Conservation (phyloP, 768 basidiomycete genomes). For the Psilocybe tampanensis region DNA sequence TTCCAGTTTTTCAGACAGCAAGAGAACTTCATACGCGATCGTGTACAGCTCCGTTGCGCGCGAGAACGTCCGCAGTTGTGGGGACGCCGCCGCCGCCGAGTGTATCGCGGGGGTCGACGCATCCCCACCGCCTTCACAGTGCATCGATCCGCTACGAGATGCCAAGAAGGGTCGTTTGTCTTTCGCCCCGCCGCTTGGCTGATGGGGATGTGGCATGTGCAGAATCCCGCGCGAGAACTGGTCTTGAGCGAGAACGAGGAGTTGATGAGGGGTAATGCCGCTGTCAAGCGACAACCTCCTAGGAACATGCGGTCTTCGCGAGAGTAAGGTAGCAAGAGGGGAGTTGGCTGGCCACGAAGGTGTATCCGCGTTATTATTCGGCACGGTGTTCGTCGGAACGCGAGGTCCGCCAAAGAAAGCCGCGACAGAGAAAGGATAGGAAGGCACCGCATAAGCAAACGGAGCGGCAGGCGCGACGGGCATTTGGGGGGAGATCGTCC, state of each 20-base stretch:
- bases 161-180: no score
- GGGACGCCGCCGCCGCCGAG: not conserved
- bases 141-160: no score
- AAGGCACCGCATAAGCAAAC: not conserved
- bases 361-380: conserved; percentile 28
- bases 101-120: not conserved
- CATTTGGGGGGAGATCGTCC: not conserved
- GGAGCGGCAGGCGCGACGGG: not conserved
- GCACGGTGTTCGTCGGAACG: not conserved
- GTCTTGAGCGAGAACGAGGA: conserved; percentile 65
- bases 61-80: conserved; percentile 39
- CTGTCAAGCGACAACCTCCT: conserved; percentile 46
- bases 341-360: conserved; percentile 55
- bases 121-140: no score
- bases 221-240: conserved; percentile 72
- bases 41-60: conserved; percentile 63
- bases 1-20: conserved; percentile 58
- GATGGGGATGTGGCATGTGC: conserved; percentile 62
- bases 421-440: not conserved
- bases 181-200: not conserved
- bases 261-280: conserved; percentile 44
- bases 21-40: conserved; percentile 62
- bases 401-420: not conserved
- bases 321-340: conserved; percentile 41
- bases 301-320: conserved; percentile 47